phyloP scores from a whole-genome alignment of 441 rosid species.

The Croton laevigatus region DNA sequence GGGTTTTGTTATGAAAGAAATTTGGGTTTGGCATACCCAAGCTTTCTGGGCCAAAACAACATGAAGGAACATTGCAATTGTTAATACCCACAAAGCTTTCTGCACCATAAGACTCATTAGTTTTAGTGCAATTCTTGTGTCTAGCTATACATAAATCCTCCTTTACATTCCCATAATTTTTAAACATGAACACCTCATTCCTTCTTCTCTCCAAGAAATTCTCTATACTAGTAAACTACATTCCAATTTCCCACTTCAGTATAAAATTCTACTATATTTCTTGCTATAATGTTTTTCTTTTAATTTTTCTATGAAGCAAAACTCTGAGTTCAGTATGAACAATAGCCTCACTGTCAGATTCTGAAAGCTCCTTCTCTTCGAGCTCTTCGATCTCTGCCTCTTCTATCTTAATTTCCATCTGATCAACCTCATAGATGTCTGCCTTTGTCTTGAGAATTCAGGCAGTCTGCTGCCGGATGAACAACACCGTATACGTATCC shows the following conservation, averaged over 20 bases:
- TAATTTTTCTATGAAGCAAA: constrained; percentile 17
- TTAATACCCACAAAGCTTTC: not conserved
- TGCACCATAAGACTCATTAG: not conserved
- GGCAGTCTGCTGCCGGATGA: constrained; percentile 91
- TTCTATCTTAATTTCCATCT: constrained; percentile 7
- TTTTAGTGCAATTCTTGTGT: constrained; percentile 1
- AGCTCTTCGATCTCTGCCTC: constrained; percentile 16
- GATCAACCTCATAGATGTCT: not conserved
- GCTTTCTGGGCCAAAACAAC: not conserved
- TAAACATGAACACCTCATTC: constrained; percentile 27
- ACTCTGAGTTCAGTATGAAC: constrained; percentile 61
- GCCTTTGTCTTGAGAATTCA: constrained; percentile 54
- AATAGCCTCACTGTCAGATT: constrained; percentile 27
- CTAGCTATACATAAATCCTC: constrained; percentile 18
- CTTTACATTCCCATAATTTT: constrained; percentile 25
- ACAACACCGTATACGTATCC: constrained; percentile 73
- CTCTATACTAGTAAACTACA: constrained; percentile 22
- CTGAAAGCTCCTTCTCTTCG: not conserved
- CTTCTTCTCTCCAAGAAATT: constrained; percentile 35
- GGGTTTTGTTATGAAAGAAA: not conserved
- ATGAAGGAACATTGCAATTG: not conserved
- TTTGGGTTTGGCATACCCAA: not conserved
- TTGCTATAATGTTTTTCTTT: constrained; percentile 15
- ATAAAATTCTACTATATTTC: constrained; percentile 14
- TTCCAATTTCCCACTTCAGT: constrained; percentile 15